Evolutionary conservation across 805 yeast species (phyloP).

Genomic region (Cyberlindnera lachancei): DNA sequence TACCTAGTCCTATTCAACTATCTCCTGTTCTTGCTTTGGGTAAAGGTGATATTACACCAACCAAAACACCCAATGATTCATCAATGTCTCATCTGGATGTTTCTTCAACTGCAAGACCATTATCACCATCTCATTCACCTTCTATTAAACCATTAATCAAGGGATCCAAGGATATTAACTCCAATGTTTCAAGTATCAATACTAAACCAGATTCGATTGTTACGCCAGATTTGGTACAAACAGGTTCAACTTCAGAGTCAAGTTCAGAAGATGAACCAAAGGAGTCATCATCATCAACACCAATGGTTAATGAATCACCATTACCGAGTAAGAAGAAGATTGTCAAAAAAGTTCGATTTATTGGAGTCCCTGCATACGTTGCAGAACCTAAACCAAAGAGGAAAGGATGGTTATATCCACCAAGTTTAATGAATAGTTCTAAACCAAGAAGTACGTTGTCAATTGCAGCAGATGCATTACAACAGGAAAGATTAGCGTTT

Average conservation of each 20-base stretch:
- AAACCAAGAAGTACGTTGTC: slow-evolving; percentile 10
- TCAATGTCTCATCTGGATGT: background rate
- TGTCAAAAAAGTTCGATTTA: slow-evolving; percentile 21
- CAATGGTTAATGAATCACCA: background rate
- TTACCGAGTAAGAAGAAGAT: no score
- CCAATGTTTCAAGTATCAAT: background rate
- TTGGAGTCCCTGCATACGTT: slow-evolving; percentile 20
- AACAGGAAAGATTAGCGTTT: slow-evolving; percentile 19
- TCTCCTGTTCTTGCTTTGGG: background rate
- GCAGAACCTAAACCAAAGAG: slow-evolving; percentile 19
- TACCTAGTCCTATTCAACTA: background rate
- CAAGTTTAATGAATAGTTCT: slow-evolving; percentile 7
- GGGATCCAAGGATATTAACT: background rate
- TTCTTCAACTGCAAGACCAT: background rate
- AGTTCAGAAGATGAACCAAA: background rate
- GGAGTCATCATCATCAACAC: background rate
- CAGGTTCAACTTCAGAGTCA: slow-evolving; percentile 8
- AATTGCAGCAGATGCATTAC: slow-evolving; percentile 19
- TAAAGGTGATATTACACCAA: background rate
- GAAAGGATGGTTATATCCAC: slow-evolving; percentile 19
- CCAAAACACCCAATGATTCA: no score
- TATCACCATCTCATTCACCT: slow-evolving; percentile 4
- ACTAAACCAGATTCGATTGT: slow-evolving; percentile 5
- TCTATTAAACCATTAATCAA: slow-evolving; percentile 6
- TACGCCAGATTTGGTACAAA: slow-evolving; percentile 9